Conservation (phyloP, 2,329 filamentous ascomycete species). For the Teratosphaeria pseudoeucalypti region DNA sequence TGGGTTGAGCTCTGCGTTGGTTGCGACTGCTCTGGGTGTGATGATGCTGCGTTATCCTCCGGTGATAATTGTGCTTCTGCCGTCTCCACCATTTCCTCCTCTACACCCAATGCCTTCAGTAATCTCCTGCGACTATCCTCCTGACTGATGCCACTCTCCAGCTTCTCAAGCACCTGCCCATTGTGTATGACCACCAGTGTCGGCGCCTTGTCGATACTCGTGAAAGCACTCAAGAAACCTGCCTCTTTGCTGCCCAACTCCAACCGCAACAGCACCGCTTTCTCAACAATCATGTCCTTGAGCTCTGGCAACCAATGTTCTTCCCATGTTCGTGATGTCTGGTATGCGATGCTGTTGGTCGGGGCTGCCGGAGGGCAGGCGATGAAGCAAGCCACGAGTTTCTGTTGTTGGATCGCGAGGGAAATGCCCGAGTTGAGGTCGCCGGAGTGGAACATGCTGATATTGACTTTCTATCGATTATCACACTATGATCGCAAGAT, state of each 20-base stretch:
- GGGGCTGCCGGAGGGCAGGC: constrained; percentile 58
- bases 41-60: not conserved
- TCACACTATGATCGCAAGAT: not conserved
- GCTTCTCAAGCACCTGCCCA: constrained; percentile 66
- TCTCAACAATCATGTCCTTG: constrained; percentile 43
- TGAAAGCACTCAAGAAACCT: constrained; percentile 70
- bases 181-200: constrained; percentile 67
- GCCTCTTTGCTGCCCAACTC: constrained; percentile 68
- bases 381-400: constrained; percentile 77
- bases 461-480: not conserved
- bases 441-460: constrained; percentile 68
- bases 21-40: not conserved
- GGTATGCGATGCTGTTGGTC: not conserved
- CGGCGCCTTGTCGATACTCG: constrained; percentile 67
- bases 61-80: not conserved
- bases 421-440: constrained; percentile 72
- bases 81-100: constrained; percentile 8
- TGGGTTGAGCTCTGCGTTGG: not conserved
- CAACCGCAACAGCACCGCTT: constrained; percentile 61
- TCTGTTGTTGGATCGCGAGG: constrained; percentile 61
- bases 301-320: constrained; percentile 20
- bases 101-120: constrained; percentile 30
- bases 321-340: constrained; percentile 49
- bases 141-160: constrained; percentile 54
- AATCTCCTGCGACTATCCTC: constrained; percentile 53